These are phyloP conservation scores for Celoporthe dispersa DNA, from an alignment of 2,329 filamentous ascomycete genomes.

Conservation along the genomic window DNA sequence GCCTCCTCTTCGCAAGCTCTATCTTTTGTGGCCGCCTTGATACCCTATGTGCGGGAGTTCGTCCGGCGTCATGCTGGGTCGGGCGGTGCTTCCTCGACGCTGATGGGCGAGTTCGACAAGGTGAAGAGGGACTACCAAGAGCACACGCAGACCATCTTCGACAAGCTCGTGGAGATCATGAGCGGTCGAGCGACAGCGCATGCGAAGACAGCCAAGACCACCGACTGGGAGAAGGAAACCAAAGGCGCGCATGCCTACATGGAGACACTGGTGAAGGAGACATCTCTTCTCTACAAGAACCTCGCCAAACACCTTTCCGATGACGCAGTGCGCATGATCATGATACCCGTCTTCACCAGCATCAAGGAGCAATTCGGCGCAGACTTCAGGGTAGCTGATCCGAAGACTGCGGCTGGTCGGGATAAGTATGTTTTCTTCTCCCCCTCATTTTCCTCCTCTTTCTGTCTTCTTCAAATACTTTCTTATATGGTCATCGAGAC, in stretches of 20 bases:
- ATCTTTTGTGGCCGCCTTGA: slow-evolving; percentile 82
- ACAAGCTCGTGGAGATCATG: slow-evolving; percentile 94
- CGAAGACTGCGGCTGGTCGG: slow-evolving; percentile 70
- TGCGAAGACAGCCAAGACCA: slow-evolving; percentile 72
- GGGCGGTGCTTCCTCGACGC: slow-evolving; percentile 54
- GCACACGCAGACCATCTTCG: slow-evolving; percentile 87
- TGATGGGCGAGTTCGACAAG: slow-evolving; percentile 88
- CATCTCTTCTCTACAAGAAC: slow-evolving; percentile 80
- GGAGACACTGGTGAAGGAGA: slow-evolving; percentile 87
- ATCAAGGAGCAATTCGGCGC: slow-evolving; percentile 80
- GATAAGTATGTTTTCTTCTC: slow-evolving; percentile 62
- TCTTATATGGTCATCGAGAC: neutral
- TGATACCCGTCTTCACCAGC: slow-evolving; percentile 80
- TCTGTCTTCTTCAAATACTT: neutral
- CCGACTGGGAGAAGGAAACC: slow-evolving; percentile 66
- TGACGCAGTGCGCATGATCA: slow-evolving; percentile 77
- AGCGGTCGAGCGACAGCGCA: slow-evolving; percentile 74
- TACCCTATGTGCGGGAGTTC: slow-evolving; percentile 91
- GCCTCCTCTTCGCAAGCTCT: slow-evolving; percentile 89
- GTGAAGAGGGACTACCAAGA: slow-evolving; percentile 83
- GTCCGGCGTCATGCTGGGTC: slow-evolving; percentile 74
- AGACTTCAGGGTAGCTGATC: slow-evolving; percentile 67
- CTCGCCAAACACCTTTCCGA: slow-evolving; percentile 82
- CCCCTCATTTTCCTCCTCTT: neutral
- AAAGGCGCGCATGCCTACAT: slow-evolving; percentile 70